Evolutionary conservation across 1,139 yeast species (phyloP), one percentile per base, ranked within the genome.

Genomic region (Geotrichum europaeum): DNA sequence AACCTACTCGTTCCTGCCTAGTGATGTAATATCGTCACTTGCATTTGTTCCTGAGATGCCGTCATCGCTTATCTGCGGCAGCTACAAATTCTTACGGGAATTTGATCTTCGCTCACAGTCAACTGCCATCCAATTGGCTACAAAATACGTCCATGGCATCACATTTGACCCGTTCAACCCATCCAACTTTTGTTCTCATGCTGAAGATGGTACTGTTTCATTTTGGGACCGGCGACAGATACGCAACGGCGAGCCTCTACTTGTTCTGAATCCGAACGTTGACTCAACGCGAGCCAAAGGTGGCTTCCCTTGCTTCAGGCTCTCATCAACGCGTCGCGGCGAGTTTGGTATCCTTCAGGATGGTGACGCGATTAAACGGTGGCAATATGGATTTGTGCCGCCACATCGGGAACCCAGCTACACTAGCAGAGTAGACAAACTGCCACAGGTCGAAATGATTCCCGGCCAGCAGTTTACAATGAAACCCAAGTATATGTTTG

Each of bases 221-320:
- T 79, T 91, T 15, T 92, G 96, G 96, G 98, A 92, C 71, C 80
- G 96, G 63, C 79, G 97, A 63, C 85, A 82, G 65, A 73, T 90
- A 63, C 67, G 76, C 30, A 69, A 72, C 36, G 63, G 69, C 22
- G 62, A 59, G n/a, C 67, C 47, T 55, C 66, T 28, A 58, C 71
- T 59, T 59, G 70, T 43, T 61, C 76, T 90, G 69, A 84, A 82
- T 61, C 85, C 88, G 66, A 76, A 89, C 45, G 79, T 89, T 60
- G 84, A 82, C 60, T 95, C 87, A 60, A 77, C 83, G 1, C 80
- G 84, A 36, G 77, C 87, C 57, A 80, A 84, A 64, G 83, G 84
- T 60, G 83, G 81, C 67, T 81, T 81, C n/a, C 78, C 84, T 13
- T 84, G 89, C 66, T 84, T 89, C 65, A 76, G 94, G 63, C 87